phyloP scores from a whole-genome alignment of 2,329 filamentous ascomycete genomes.

The Fusarium lateritium region DNA sequence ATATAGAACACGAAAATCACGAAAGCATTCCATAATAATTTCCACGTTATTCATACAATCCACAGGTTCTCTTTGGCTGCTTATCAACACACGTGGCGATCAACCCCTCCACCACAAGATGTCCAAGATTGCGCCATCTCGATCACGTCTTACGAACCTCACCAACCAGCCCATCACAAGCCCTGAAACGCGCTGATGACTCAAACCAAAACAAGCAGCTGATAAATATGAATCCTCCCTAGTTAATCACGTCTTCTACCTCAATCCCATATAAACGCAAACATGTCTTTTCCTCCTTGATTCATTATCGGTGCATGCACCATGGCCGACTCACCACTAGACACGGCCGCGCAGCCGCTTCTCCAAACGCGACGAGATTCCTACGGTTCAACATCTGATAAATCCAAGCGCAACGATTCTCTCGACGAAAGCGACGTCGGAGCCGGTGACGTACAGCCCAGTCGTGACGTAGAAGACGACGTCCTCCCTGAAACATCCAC shows the following conservation, averaged over 20 bases:
- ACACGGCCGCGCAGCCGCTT: constrained; percentile 21
- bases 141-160: constrained; percentile 42
- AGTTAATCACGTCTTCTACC: constrained; percentile 9
- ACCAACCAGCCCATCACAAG: constrained; percentile 24
- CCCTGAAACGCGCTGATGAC: constrained; percentile 21
- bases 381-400: constrained; percentile 9
- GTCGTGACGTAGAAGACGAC: constrained; percentile 65
- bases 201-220: constrained; percentile 1
- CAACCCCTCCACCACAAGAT: neutral
- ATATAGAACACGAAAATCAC: neutral
- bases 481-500: constrained; percentile 72
- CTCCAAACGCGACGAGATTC: constrained; percentile 17
- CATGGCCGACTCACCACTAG: constrained; percentile 16
- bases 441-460: constrained; percentile 7
- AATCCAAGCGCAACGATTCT: constrained; percentile 6
- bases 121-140: constrained; percentile 41
- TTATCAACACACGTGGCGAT: constrained; percentile 5
- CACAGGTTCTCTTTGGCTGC: neutral
- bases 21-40: neutral
- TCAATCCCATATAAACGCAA: neutral
- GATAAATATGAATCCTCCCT: constrained; percentile 14
- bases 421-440: constrained; percentile 25
- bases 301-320: neutral
- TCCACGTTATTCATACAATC: neutral
- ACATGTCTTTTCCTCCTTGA: neutral